A percentile compares a stretch with the other conserved stretches of the same genome.
These are phyloP conservation scores for Gilbertella persicaria DNA, from an alignment of 371 early-diverging fungal genomes.

Conservation along the genomic window DNA sequence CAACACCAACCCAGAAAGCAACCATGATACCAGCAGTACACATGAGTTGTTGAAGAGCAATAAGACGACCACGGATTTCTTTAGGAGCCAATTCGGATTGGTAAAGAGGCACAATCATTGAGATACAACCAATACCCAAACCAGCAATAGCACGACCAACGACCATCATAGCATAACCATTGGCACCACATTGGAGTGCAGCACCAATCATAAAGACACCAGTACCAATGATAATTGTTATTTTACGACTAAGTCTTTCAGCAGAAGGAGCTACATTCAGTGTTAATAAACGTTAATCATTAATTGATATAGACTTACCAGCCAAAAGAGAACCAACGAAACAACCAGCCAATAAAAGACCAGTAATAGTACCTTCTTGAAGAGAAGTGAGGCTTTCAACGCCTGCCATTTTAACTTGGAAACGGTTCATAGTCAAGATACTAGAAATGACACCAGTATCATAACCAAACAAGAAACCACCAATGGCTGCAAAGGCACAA, in stretches of 20 bases:
- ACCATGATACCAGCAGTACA: constrained; percentile 44
- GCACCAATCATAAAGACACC: constrained; percentile 35
- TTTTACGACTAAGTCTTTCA: constrained; percentile 34
- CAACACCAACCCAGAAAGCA: constrained; percentile 42
- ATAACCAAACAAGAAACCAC: constrained; percentile 50
- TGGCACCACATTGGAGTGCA: constrained; percentile 53
- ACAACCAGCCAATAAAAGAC: constrained; percentile 43
- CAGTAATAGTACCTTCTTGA: constrained; percentile 40
- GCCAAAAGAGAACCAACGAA: constrained; percentile 44
- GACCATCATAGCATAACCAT: constrained; percentile 53
- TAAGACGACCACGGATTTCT: constrained; percentile 46
- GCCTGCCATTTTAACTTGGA: constrained; percentile 38
- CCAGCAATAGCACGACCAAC: constrained; percentile 73
- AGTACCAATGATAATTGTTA: constrained; percentile 31
- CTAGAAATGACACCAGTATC: constrained; percentile 54
- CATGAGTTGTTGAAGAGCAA: constrained; percentile 42
- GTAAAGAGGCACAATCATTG: constrained; percentile 55
- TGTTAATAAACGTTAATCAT: neutral
- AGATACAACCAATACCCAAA: constrained; percentile 74
- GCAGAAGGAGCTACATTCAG: constrained; percentile 23
- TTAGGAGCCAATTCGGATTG: constrained; percentile 63
- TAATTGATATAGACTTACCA: constrained; percentile 14
- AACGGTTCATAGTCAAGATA: constrained; percentile 45
- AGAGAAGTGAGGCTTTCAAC: constrained; percentile 22
- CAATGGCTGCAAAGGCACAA: constrained; percentile 39